These are phyloP conservation scores for Isatis tinctoria DNA, from an alignment of 345 rosid genomes.

Conservation along the genomic window DNA sequence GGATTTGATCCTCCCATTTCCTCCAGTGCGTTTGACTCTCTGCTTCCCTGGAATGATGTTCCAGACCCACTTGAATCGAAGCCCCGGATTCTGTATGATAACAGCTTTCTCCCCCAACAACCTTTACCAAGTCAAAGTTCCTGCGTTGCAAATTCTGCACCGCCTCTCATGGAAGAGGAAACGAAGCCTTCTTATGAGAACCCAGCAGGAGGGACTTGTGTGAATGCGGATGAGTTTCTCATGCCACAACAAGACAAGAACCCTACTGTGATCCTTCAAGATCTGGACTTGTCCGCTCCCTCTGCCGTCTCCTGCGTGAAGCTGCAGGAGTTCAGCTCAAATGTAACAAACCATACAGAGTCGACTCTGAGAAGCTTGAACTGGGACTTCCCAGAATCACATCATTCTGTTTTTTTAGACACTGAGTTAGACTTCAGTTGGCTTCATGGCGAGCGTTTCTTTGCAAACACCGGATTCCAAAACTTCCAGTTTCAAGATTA, in stretches of 20 bases:
- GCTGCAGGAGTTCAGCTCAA: constrained; percentile 38
- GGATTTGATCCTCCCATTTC: constrained; percentile 42
- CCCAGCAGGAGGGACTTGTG: constrained; percentile 32
- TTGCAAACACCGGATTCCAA: constrained; percentile 49
- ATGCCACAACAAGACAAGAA: constrained; percentile 36
- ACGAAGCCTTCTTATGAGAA: constrained; percentile 39
- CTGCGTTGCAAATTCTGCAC: constrained; percentile 23
- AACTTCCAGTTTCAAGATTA: constrained; percentile 41
- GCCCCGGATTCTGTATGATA: constrained; percentile 36
- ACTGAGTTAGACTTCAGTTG: constrained; percentile 49
- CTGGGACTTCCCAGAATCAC: constrained; percentile 39
- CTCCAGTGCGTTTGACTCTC: constrained; percentile 40
- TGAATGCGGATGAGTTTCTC: constrained; percentile 22
- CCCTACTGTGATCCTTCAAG: constrained; percentile 21
- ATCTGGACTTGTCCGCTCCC: constrained; percentile 30
- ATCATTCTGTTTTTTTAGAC: constrained; percentile 27
- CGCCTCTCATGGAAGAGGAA: constrained; percentile 30
- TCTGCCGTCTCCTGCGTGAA: constrained; percentile 29
- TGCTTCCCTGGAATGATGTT: constrained; percentile 51
- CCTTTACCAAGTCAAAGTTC: constrained; percentile 34
- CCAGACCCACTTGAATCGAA: constrained; percentile 49
- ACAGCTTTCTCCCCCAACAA: constrained; percentile 41
- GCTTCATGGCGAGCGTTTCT: constrained; percentile 47
- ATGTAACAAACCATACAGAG: constrained; percentile 35
- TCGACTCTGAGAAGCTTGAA: constrained; percentile 34